phyloP scores from a whole-genome alignment of 768 basidiomycete species.

The Daedaleopsis nitida region DNA sequence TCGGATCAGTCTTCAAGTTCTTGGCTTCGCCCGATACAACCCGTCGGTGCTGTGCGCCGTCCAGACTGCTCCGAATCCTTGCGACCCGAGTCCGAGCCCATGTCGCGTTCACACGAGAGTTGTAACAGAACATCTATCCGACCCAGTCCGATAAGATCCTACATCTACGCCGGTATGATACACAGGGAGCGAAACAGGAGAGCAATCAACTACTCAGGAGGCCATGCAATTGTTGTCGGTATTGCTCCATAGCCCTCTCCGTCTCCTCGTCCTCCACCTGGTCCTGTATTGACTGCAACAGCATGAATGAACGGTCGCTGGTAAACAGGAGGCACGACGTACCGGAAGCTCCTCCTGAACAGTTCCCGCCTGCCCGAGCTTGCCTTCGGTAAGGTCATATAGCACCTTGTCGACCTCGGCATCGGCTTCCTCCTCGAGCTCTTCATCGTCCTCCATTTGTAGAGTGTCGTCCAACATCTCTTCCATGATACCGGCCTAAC shows the following conservation, averaged over 20 bases:
- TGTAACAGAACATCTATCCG: neutral
- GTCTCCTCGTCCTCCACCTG: conserved; percentile 77
- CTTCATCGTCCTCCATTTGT: conserved; percentile 91
- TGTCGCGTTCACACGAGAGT: neutral
- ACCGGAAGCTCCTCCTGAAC: conserved; percentile 78
- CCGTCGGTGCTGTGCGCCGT: neutral
- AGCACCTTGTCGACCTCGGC: conserved; percentile 96
- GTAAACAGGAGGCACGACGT: conserved; percentile 32
- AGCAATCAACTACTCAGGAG: conserved; percentile 58
- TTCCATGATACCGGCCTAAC: conserved; percentile 92
- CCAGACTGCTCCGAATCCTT: no score
- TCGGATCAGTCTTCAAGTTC: neutral
- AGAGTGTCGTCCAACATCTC: conserved; percentile 97
- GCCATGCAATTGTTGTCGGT: conserved; percentile 87
- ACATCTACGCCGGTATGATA: neutral
- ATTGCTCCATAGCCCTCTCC: conserved; percentile 87
- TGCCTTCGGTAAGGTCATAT: conserved; percentile 94
- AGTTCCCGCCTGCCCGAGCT: conserved; percentile 82
- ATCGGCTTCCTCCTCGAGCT: conserved; percentile 94
- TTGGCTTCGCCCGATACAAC: conserved; percentile 6
- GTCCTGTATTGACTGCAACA: conserved; percentile 55
- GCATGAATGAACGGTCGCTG: neutral
- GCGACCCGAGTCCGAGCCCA: no score
- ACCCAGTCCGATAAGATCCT: neutral
- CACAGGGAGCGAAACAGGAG: neutral